Base-by-base conservation (phyloP, 805 yeast genomes). In the Kurtzmaniella cleridarum region DNA sequence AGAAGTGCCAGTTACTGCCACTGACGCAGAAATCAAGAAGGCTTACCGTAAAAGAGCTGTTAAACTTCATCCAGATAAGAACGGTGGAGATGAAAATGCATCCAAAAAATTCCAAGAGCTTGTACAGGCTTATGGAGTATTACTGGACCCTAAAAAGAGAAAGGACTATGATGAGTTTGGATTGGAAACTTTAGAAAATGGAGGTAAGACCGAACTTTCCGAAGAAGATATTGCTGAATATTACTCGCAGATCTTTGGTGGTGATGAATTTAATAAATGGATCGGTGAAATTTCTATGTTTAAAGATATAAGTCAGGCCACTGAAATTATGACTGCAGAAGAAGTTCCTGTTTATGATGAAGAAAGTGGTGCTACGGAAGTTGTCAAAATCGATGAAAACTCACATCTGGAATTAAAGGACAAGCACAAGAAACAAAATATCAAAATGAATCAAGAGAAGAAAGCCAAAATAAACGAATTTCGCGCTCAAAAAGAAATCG, bases 31-130 rank as follows among this genome's bases (percentile, higher is more conserved):
- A 47, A 86, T 93, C 61, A 93, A 93, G 62, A 88, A 88, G 59
- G 95, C 97, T 0, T 93, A 93, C 62, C 75, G 98, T 45, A 85
- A 84, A 58, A 79, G 80, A 59, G 98, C 98, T 6, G 84, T 91
- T 61, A 72, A 70, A 41, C 84, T 86, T 36, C 98, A 91, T 60
- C 98, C 98, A 1, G 98, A 93, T 60, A 93, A 93, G 67, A 88
- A 91, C 55, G 96, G 95, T n/a, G 81, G 84, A 53, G 95, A 93
- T 57, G 95, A 93, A 30, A 75, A 77, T 10, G 98, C 98, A 12
- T 88, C 91, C 11, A 78, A 75, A 36, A 81, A 83, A 51, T 93
- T 93, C 62, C 96, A 93, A 62, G 85, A 76, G 41, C 43, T 68
- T 30, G 73, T 69, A 4, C 73, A 66, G 47, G 91, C 91, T 0